Percentiles rank a stretch among this genome's conserved stretches.
Evolutionary conservation across 768 basidiomycete species (phyloP).

Genomic region (Clathrus columnatus): DNA sequence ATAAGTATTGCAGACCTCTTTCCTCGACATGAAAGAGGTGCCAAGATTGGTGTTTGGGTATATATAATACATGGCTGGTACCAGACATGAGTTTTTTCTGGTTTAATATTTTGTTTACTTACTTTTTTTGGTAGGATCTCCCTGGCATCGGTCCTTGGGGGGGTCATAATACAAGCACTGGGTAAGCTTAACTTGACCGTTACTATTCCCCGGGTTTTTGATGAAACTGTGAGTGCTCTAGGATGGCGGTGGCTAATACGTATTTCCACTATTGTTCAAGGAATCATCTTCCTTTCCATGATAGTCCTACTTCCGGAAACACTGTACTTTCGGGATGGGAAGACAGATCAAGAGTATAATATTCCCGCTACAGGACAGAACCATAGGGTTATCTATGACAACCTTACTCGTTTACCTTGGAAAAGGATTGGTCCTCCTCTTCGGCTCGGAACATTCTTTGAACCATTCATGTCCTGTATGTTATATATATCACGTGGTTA

Average conservation of each 20-base stretch:
- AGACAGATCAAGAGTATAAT: neutral
- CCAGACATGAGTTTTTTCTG: constrained; percentile 12
- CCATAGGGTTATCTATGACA: neutral
- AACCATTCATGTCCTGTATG: neutral
- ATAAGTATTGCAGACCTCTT: constrained; percentile 17
- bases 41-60: constrained; percentile 15
- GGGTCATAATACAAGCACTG: neutral
- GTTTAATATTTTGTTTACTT: constrained; percentile 12
- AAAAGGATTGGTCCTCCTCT: neutral
- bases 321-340: neutral
- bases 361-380: neutral
- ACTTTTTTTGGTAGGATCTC: constrained; percentile 12
- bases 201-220: neutral
- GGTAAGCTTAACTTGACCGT: neutral
- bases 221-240: neutral
- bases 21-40: constrained; percentile 18
- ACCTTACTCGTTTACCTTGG: neutral
- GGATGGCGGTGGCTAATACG: neutral
- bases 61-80: constrained; percentile 14
- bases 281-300: neutral
- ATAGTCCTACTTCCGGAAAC: neutral
- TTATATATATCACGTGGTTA: neutral
- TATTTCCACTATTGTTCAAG: neutral
- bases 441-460: neutral
- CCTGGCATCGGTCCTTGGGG: neutral